A percentile compares a stretch with the other conserved stretches of the same genome.
Conservation (phyloP, 306 rosid genomes). For the Acacia confusa region DNA sequence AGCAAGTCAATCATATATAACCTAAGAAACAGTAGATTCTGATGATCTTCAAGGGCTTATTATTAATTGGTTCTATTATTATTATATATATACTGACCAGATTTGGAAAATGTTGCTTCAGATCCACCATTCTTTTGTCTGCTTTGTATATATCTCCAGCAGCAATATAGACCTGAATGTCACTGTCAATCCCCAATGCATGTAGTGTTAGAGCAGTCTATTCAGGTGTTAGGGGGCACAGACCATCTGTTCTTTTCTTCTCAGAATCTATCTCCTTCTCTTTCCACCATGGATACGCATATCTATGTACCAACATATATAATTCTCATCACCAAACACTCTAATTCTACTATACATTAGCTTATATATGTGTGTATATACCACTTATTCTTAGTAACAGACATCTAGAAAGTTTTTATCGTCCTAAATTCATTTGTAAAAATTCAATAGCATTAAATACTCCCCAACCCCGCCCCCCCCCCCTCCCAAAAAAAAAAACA, state of each 20-base stretch:
- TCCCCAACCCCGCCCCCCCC: too few relatives aligned
- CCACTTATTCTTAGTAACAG: too few relatives aligned
- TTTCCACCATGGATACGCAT: constrained; percentile 79
- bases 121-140: constrained; percentile 52
- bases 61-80: not conserved
- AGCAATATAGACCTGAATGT: constrained; percentile 71
- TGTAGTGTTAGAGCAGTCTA: constrained; percentile 60
- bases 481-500: too few relatives aligned
- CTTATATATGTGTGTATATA: too few relatives aligned
- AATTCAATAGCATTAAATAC: too few relatives aligned
- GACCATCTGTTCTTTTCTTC: constrained; percentile 60
- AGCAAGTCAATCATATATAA: not conserved
- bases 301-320: constrained; percentile 33
- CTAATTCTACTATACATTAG: not conserved
- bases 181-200: constrained; percentile 61
- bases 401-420: too few relatives aligned
- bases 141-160: constrained; percentile 78
- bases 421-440: too few relatives aligned
- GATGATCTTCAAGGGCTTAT: not conserved
- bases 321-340: not conserved
- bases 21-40: not conserved
- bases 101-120: constrained; percentile 58
- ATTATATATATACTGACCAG: constrained; percentile 47
- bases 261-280: constrained; percentile 71
- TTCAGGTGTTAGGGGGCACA: constrained; percentile 80